Evolutionary conservation across 176 grass and related monocot species (phyloP).

Genomic region (Triticum turgidum): DNA sequence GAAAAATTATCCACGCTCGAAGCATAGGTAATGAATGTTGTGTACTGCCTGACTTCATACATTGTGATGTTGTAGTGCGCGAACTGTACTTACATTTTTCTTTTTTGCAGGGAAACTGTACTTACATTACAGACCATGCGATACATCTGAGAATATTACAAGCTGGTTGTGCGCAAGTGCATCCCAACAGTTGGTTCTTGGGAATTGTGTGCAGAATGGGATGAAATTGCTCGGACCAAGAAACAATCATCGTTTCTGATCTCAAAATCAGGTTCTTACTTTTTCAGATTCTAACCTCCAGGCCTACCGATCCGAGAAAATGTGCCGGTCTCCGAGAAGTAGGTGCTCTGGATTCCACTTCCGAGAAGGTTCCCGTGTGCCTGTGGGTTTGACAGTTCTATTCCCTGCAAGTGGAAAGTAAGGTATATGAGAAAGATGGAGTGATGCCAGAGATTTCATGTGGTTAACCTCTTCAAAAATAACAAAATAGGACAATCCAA

Average conservation of each 20-base stretch:
- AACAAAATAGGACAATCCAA: neutral
- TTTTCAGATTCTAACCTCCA: neutral
- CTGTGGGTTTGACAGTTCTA: slow-evolving; percentile 68
- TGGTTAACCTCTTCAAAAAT: neutral
- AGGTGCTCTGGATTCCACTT: slow-evolving; percentile 58
- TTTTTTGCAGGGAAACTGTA: neutral
- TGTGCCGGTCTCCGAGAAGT: slow-evolving; percentile 64
- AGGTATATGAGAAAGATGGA: neutral
- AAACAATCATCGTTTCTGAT: neutral
- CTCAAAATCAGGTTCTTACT: neutral
- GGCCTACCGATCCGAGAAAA: slow-evolving; percentile 58
- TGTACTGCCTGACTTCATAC: neutral
- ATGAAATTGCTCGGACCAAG: neutral
- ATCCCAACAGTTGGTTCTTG: neutral
- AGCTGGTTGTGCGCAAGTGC: neutral
- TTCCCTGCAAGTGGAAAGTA: slow-evolving; percentile 38
- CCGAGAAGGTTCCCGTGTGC: slow-evolving; percentile 49
- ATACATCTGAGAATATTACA: neutral
- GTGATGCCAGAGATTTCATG: neutral
- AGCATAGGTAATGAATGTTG: neutral
- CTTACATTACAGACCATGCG: neutral
- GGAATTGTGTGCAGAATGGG: neutral
- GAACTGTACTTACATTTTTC: too few species aligned
- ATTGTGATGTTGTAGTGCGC: neutral
- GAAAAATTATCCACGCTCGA: neutral